A percentile compares a stretch with the other conserved stretches of the same genome.
Evolutionary conservation across 768 basidiomycete species (phyloP).

Genomic region (Panus rudis): DNA sequence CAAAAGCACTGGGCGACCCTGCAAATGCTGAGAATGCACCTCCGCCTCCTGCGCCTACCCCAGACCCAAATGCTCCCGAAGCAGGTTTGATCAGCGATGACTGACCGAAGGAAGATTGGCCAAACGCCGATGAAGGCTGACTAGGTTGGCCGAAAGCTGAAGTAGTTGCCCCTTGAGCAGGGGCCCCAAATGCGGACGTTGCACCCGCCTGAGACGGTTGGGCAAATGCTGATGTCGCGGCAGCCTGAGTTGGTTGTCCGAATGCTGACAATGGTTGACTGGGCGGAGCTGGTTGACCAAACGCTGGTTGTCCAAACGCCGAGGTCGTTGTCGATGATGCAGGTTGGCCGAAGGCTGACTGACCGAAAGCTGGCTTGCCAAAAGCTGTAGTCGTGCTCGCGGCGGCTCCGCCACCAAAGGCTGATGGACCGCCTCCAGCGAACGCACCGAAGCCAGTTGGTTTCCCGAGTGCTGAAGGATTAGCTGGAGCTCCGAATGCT

Average conservation of each 20-base stretch:
- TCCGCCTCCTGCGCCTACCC: constrained; percentile 33
- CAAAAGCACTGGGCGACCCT: constrained; percentile 21
- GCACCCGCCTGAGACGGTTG: constrained; percentile 8
- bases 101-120: constrained; percentile 22
- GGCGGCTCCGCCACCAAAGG: constrained; percentile 24
- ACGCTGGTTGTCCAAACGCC: constrained; percentile 27
- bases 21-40: constrained; percentile 25
- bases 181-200: constrained; percentile 33
- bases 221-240: constrained; percentile 23
- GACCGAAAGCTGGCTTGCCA: not conserved
- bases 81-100: constrained; percentile 20
- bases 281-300: too few relatives aligned
- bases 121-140: constrained; percentile 16
- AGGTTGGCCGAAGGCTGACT: constrained; percentile 4
- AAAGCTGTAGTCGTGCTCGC: not conserved
- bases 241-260: constrained; percentile 9
- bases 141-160: constrained; percentile 32
- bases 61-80: constrained; percentile 28
- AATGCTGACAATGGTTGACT: constrained; percentile 26
- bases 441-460: constrained; percentile 23
- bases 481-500: constrained; percentile 10
- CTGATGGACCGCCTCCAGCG: constrained; percentile 20
- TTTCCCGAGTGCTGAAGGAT: constrained; percentile 15
- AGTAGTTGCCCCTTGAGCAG: constrained; percentile 17
- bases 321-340: constrained; percentile 17